Evolutionary conservation across 176 grass and related monocot species (phyloP).

Genomic region (Urochloa ruziziensis): DNA sequence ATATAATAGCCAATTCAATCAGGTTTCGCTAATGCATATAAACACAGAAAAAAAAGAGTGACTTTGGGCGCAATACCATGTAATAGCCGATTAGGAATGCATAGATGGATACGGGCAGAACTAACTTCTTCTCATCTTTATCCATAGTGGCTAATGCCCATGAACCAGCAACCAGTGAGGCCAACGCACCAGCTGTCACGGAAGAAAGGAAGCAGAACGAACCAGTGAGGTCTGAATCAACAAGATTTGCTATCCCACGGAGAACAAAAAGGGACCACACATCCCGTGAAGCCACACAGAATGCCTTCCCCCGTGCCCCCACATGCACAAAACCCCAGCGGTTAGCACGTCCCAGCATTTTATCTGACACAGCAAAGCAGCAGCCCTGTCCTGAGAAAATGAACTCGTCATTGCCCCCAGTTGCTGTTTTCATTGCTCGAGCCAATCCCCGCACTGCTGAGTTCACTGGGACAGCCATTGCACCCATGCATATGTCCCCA

Average conservation of each 20-base stretch:
- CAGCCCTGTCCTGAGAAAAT: constrained; percentile 69
- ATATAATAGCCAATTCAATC: not conserved
- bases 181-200: constrained; percentile 51
- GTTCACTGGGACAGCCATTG: constrained; percentile 59
- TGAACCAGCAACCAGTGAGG: constrained; percentile 63
- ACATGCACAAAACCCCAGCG: constrained; percentile 82
- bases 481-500: constrained; percentile 76
- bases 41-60: not conserved
- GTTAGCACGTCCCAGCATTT: constrained; percentile 67
- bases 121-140: constrained; percentile 46
- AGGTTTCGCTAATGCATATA: constrained; percentile 15
- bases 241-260: constrained; percentile 65
- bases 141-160: constrained; percentile 63
- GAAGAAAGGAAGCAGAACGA: constrained; percentile 88
- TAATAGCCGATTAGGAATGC: constrained; percentile 82
- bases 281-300: constrained; percentile 69
- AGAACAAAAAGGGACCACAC: constrained; percentile 79
- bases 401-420: constrained; percentile 72
- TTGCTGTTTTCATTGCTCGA: constrained; percentile 47
- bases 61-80: constrained; percentile 52
- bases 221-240: constrained; percentile 84
- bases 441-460: constrained; percentile 49
- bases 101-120: constrained; percentile 54
- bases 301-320: constrained; percentile 49
- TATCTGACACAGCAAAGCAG: constrained; percentile 57